Evolutionary conservation across 2,329 filamentous ascomycete species (phyloP), one percentile per base, ranked within the genome.

Genomic region (Diaporthe citri): DNA sequence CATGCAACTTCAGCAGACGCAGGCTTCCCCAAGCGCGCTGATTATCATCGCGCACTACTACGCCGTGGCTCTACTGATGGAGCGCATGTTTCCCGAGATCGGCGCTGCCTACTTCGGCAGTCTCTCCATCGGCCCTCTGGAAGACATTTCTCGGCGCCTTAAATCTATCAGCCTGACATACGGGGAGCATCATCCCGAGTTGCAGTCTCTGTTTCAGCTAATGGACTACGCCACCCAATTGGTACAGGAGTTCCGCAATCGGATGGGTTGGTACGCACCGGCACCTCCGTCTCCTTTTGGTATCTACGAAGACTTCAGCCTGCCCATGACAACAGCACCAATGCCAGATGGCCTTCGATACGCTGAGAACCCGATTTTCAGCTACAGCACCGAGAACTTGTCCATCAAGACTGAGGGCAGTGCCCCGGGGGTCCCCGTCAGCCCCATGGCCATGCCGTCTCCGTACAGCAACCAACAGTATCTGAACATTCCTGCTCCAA

Each of bases 41-140:
- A 88, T 97, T 71, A 92, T 97, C 77, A 92, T 98, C 72, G 94
- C 95, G 15, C 94, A 98, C 82, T 95, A 98, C 83, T 98, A 98
- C 85, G 96, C 95, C 0, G 92, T 95, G 25, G 95, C 95, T 4
- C 88, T 98, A 75, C 91, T 95, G 52, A 90, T 98, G 85, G 96
- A 98, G 84, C 94, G 95, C 22, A 89, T 98, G 76, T 98, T 97
- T 82, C 95, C 96, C 3, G 95, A 97, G 82, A 93, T 98, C 78
- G 96, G 95, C 62, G 93, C 95, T 28, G 93, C 95, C 66, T 98
- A 98, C 83, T 95, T 96, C 79, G 94, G 94, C 64, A 93, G 92
- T 78, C 88, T 98, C 78, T 93, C 94, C 22, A 90, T 97, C 60
- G 88, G 89, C 2, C 95, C 96, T 0, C 92, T 98, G 43, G 95